Evolutionary conservation across 106 monocot species (phyloP), one percentile per base, ranked within the genome.

Genomic region (Triglochin maritima): DNA sequence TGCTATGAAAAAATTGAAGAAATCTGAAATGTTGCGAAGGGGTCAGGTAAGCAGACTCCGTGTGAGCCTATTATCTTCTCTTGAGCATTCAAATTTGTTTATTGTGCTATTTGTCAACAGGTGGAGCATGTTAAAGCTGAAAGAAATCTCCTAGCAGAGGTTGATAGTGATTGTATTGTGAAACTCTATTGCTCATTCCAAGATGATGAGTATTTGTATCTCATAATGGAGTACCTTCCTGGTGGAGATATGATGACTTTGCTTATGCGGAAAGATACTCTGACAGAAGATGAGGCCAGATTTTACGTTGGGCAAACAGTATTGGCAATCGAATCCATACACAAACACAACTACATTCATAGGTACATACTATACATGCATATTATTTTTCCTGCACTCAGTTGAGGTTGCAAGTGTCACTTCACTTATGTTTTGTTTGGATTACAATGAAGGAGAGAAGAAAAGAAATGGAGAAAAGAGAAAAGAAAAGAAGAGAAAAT

Each of bases 201-300:
- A 84, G 88, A 88, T 72, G 79, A 88, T 3, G 84, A 88, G 72
- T 88, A 53, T 76, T 74, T 88, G 45, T 88, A 88, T 80, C 87
- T 88, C 60, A 84, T 88, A 50, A 88, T 88, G 88, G 88, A 88
- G 68, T 88, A 88, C 70, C 84, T 88, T 66, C 88, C 88, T 67
- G 88, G 88, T 68, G 88, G 88, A 66, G 88, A 88, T 47, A 84
- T 88, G 88, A 88, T 88, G 88, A 88, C 88, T 47, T 70, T 88
- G 52, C 77, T 88, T 41, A 88, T 88, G 88, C 84, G 87, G 56
- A 88, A 88, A 64, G 88, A 88, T 47, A 88, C 76, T 4, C 75
- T 88, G 43, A 77, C 84, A 9, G 88, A 84, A 74, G 80, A 84
- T 70, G 84, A 84, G 64, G 79, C 82, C 11, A 79, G 77, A 63